Evolutionary conservation across 345 rosid genomes (phyloP).

Genomic region (Brassica incana): DNA sequence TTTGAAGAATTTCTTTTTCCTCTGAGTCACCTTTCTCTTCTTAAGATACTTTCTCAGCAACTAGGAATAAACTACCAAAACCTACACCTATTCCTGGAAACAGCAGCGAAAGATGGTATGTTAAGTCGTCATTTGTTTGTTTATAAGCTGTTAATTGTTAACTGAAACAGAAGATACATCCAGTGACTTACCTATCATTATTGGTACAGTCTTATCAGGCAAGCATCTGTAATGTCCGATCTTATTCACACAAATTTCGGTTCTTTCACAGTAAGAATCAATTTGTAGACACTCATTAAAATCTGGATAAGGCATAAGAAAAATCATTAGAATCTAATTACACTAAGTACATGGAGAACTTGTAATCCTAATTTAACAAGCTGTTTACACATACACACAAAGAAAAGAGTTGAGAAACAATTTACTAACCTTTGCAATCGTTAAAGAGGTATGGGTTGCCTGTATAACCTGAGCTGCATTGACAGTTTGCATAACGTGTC

Average conservation of each 20-base stretch:
- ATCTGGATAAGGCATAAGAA: not conserved
- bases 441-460: not conserved
- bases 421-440: not conserved
- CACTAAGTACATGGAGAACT: not conserved
- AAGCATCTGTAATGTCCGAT: not conserved
- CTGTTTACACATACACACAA: not conserved
- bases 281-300: not conserved
- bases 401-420: not conserved
- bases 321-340: not conserved
- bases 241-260: not conserved
- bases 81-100: constrained; percentile 7
- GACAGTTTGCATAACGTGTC: not conserved
- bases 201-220: not conserved
- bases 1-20: constrained; percentile 10
- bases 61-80: not conserved
- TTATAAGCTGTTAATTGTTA: not conserved
- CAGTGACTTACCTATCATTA: not conserved
- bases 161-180: not conserved
- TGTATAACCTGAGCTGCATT: not conserved
- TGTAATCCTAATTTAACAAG: not conserved
- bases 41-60: not conserved
- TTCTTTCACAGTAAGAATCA: too few species aligned
- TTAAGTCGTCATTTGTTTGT: not conserved
- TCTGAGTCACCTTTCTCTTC: not conserved
- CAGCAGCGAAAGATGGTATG: not conserved